A percentile compares a stretch with the other conserved stretches of the same genome.
These are phyloP conservation scores for Leishmania major DNA, from an alignment of 208 protist species.

Conservation along the genomic window DNA sequence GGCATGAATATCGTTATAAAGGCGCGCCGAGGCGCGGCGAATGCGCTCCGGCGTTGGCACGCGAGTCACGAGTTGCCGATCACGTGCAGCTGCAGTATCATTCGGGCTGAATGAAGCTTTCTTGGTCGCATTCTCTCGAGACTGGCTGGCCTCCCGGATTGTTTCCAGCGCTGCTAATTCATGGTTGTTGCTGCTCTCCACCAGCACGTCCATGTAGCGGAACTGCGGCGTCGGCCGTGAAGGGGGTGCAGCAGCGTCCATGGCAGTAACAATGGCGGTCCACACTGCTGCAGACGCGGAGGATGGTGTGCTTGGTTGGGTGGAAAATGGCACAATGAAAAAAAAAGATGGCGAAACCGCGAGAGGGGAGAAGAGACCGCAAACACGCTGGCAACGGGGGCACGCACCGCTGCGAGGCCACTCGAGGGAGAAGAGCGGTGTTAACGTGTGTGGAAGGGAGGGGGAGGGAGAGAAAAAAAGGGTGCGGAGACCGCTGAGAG, in stretches of 20 bases:
- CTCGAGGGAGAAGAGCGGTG: background rate
- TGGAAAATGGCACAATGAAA: background rate
- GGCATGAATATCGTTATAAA: slow-evolving; percentile 72
- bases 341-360: background rate
- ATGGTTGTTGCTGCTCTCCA: slow-evolving; percentile 9
- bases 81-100: background rate
- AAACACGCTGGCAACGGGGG: background rate
- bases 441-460: background rate
- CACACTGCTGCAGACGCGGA: background rate
- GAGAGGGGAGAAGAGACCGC: background rate
- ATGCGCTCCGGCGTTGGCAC: slow-evolving; percentile 69
- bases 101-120: background rate
- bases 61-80: slow-evolving; percentile 13
- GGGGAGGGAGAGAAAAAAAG: background rate
- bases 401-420: background rate
- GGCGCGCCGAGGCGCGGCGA: slow-evolving; percentile 38
- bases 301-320: background rate
- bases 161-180: slow-evolving; percentile 28
- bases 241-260: background rate
- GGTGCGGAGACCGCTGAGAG: background rate
- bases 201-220: slow-evolving; percentile 32
- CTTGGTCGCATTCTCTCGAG: background rate
- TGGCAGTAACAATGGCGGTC: background rate
- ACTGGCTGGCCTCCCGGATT: slow-evolving; percentile 17
- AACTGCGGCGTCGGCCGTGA: background rate